Evolutionary conservation across 1,284 basidiomycete genomes (phyloP).

Genomic region (Tilletia caries): DNA sequence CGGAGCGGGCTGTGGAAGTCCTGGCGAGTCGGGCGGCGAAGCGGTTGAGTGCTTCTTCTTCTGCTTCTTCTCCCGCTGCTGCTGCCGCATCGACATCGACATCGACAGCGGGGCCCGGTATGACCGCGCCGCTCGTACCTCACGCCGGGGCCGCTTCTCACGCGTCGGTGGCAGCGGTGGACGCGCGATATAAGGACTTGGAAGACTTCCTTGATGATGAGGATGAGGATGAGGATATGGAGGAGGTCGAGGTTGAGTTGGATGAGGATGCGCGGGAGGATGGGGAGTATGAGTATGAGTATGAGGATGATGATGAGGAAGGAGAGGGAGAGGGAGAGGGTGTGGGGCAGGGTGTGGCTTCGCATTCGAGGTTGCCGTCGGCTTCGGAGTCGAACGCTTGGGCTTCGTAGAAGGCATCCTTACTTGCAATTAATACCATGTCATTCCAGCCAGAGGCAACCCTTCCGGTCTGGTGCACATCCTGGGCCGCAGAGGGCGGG

Average conservation of each 20-base stretch:
- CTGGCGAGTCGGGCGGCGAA: background rate
- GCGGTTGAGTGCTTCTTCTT: background rate
- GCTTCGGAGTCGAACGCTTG: conserved; percentile 12
- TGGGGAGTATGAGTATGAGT: conserved; percentile 25
- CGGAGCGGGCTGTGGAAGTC: background rate
- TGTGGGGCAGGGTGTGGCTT: conserved; percentile 7
- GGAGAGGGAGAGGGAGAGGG: conserved; percentile 17
- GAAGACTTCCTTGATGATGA: conserved; percentile 47
- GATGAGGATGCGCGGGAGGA: conserved; percentile 41
- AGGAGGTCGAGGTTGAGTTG: conserved; percentile 21
- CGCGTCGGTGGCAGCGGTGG: conserved; percentile 16
- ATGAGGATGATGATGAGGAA: conserved; percentile 21
- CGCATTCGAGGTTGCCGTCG: background rate
- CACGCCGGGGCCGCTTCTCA: conserved; percentile 20
- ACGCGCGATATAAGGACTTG: conserved; percentile 39
- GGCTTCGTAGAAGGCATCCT: background rate
- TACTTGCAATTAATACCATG: too few relatives aligned
- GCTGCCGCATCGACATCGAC: background rate
- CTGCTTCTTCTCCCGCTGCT: background rate
- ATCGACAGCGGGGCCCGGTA: too few relatives aligned
- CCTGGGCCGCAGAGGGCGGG: too few relatives aligned
- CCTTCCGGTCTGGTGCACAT: too few relatives aligned
- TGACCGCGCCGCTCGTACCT: conserved; percentile 25
- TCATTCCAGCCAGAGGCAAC: too few relatives aligned
- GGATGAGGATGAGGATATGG: conserved; percentile 27